phyloP scores from a whole-genome alignment of 2,329 filamentous ascomycete genomes.

The Aureobasidium leucospermi region DNA sequence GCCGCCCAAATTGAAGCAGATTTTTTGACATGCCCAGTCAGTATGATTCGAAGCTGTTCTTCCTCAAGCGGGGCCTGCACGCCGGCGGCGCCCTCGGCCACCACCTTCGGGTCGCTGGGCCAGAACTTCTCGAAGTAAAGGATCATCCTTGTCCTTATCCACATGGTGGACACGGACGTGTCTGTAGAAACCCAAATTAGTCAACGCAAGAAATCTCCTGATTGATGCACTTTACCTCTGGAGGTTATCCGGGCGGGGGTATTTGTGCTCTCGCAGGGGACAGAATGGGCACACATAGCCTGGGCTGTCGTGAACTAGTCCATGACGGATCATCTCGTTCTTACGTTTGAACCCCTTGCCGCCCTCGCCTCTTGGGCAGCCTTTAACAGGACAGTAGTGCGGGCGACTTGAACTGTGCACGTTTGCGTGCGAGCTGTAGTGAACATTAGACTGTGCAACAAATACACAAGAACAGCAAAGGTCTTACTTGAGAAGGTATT shows the following conservation, averaged over 20 bases:
- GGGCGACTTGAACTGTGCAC: slow-evolving; percentile 57
- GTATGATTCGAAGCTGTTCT: not conserved
- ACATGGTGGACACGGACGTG: slow-evolving; percentile 89
- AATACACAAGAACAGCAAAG: not conserved
- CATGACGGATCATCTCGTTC: slow-evolving; percentile 67
- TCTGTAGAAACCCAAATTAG: slow-evolving; percentile 40
- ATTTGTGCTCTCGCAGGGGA: slow-evolving; percentile 85
- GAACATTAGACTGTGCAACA: not conserved
- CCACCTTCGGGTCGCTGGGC: slow-evolving; percentile 79
- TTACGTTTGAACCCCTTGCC: slow-evolving; percentile 62
- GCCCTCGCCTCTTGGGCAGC: slow-evolving; percentile 52
- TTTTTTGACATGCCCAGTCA: not conserved
- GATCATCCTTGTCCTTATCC: slow-evolving; percentile 85
- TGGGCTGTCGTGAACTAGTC: slow-evolving; percentile 86
- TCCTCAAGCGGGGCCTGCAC: slow-evolving; percentile 35
- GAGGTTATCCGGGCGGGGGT: slow-evolving; percentile 90
- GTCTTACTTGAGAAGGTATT: slow-evolving; percentile 64
- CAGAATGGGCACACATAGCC: slow-evolving; percentile 97
- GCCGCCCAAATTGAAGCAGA: not conserved
- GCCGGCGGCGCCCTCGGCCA: slow-evolving; percentile 68
- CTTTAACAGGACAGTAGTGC: slow-evolving; percentile 54
- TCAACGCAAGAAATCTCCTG: not conserved
- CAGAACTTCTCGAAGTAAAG: slow-evolving; percentile 71
- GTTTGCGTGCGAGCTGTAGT: slow-evolving; percentile 59
- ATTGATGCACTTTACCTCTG: slow-evolving; percentile 59